Percentiles rank a stretch among this genome's conserved stretches.
phyloP scores from a whole-genome alignment of 2,329 filamentous ascomycete species.

The Zopfia rhizophila region DNA sequence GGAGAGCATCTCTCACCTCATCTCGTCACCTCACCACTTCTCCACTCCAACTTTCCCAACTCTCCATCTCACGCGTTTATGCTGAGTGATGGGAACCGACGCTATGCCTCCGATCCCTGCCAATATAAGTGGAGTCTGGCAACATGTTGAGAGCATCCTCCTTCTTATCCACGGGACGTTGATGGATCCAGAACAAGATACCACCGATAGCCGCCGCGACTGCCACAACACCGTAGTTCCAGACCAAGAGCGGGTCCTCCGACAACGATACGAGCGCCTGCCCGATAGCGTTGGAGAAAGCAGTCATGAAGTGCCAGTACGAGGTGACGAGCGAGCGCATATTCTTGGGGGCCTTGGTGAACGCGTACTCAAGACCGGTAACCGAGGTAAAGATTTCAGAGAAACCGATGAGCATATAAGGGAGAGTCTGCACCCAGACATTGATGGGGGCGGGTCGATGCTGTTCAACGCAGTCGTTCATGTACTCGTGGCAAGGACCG shows the following conservation, averaged over 20 bases:
- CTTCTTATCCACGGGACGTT: slow-evolving; percentile 70
- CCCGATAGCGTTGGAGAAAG: slow-evolving; percentile 75
- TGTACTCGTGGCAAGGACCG: slow-evolving; percentile 68
- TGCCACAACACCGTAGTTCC: slow-evolving; percentile 76
- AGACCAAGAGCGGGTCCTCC: slow-evolving; percentile 72
- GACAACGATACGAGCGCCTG: slow-evolving; percentile 73
- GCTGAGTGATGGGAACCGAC: slow-evolving; percentile 9
- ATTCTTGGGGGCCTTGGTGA: slow-evolving; percentile 79
- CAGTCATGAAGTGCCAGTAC: slow-evolving; percentile 76
- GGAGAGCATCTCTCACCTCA: no score
- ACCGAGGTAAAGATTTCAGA: slow-evolving; percentile 69
- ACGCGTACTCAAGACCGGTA: slow-evolving; percentile 78
- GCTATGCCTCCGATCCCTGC: slow-evolving; percentile 42
- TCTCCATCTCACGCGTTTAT: no score
- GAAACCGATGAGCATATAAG: slow-evolving; percentile 64
- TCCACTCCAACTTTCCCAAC: no score
- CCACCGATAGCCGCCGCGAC: slow-evolving; percentile 72
- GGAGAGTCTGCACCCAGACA: slow-evolving; percentile 66
- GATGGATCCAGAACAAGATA: slow-evolving; percentile 74
- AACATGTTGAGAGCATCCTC: slow-evolving; percentile 77
- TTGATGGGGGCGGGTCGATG: slow-evolving; percentile 71
- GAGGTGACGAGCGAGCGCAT: slow-evolving; percentile 81
- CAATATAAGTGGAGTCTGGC: slow-evolving; percentile 48
- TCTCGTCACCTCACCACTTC: no score
- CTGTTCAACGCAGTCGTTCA: slow-evolving; percentile 62